These are phyloP conservation scores for Lyophyllum shimeji DNA, from an alignment of 768 basidiomycete species.

Conservation along the genomic window DNA sequence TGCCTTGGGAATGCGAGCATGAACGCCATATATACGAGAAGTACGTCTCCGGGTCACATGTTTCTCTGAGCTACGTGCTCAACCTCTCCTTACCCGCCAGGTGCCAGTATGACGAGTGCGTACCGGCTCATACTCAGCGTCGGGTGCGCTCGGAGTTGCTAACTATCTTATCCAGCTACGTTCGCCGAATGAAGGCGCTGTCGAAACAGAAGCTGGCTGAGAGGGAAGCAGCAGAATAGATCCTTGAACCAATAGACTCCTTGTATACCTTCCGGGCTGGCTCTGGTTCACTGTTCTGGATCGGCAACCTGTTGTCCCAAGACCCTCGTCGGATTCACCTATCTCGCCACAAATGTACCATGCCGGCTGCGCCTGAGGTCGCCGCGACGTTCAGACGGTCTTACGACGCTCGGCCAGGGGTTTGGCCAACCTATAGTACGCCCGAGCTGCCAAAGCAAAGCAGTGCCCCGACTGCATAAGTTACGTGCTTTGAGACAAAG, in stretches of 20 bases:
- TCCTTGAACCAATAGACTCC: constrained; percentile 8
- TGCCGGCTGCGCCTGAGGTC: too few species aligned
- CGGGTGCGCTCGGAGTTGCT: constrained; percentile 8
- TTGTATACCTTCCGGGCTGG: not conserved
- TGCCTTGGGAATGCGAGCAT: constrained; percentile 94
- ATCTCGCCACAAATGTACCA: too few species aligned
- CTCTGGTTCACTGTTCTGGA: not conserved
- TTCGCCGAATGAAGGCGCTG: constrained; percentile 85
- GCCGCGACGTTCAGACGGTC: too few species aligned
- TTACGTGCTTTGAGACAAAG: too few species aligned
- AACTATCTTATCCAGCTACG: constrained; percentile 51
- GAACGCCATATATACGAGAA: constrained; percentile 86
- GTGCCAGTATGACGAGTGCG: constrained; percentile 95
- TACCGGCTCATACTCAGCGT: constrained; percentile 17
- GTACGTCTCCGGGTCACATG: constrained; percentile 39
- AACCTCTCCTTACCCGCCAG: constrained; percentile 34
- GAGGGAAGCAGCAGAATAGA: constrained; percentile 35
- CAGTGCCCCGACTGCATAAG: too few species aligned
- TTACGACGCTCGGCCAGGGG: too few species aligned
- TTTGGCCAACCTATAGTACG: too few species aligned
- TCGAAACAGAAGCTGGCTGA: constrained; percentile 62
- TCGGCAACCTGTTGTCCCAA: too few species aligned
- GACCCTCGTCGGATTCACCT: too few species aligned
- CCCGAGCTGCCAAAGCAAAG: too few species aligned
- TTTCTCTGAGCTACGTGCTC: not conserved